Conservation (phyloP, 768 basidiomycete genomes). For the Lactarius evosmus region DNA sequence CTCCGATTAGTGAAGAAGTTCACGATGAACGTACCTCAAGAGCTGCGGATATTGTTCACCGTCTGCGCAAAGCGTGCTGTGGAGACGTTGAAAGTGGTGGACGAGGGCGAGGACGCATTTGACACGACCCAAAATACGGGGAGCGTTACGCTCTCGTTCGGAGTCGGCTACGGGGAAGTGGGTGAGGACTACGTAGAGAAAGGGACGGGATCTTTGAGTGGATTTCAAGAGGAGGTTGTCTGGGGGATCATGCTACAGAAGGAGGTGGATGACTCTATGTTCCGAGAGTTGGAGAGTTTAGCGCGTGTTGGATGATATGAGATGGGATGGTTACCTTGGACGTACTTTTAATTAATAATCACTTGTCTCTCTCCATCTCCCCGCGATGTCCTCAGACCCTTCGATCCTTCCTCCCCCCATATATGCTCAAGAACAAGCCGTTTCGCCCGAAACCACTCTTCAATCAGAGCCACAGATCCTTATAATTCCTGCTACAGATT, state of each 20-base stretch:
- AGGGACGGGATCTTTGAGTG: constrained; percentile 72
- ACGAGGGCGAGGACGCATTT: constrained; percentile 71
- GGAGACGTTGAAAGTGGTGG: constrained; percentile 75
- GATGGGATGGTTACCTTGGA: no score
- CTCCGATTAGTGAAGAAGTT: constrained; percentile 68
- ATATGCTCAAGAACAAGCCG: constrained; percentile 20
- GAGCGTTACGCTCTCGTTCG: constrained; percentile 66
- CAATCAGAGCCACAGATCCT: constrained; percentile 56
- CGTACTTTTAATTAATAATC: not conserved
- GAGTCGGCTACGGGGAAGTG: constrained; percentile 81
- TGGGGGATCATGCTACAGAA: constrained; percentile 70
- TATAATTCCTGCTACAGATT: constrained; percentile 66
- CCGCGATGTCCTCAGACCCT: constrained; percentile 14
- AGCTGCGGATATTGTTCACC: constrained; percentile 51
- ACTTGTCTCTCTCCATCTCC: not conserved
- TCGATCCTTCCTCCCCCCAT: constrained; percentile 20
- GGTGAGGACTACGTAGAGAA: constrained; percentile 62
- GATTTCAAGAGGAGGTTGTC: constrained; percentile 60
- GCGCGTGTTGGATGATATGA: constrained; percentile 55
- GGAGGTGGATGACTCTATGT: constrained; percentile 72
- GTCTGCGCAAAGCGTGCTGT: constrained; percentile 62
- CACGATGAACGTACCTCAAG: constrained; percentile 46
- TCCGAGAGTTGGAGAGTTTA: constrained; percentile 76
- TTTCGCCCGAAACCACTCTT: not conserved
- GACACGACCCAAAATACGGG: constrained; percentile 58